These are phyloP conservation scores for Trametes cingulata DNA, from an alignment of 768 basidiomycete genomes.

Conservation along the genomic window DNA sequence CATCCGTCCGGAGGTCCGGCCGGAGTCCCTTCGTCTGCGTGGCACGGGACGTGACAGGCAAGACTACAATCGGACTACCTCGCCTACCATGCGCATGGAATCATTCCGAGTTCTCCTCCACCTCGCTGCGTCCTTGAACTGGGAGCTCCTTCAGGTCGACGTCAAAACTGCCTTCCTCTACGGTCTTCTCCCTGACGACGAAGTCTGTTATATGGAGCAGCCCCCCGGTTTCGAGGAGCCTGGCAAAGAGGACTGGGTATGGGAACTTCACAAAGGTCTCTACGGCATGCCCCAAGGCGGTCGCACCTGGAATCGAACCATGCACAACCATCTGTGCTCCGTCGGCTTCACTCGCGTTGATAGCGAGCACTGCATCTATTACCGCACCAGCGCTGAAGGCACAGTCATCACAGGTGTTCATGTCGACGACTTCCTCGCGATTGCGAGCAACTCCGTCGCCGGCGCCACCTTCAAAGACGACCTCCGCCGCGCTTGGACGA, in stretches of 20 bases:
- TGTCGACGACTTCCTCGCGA: too few species aligned
- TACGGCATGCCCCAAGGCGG: constrained; percentile 28
- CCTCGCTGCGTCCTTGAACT: constrained; percentile 35
- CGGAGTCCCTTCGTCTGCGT: too few species aligned
- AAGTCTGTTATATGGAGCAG: constrained; percentile 39
- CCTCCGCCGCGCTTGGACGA: constrained; percentile 31
- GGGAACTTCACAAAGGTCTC: constrained; percentile 12
- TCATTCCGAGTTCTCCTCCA: constrained; percentile 40
- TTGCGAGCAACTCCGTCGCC: too few species aligned
- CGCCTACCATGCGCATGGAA: constrained; percentile 42
- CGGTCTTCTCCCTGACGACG: constrained; percentile 31
- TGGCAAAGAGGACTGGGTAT: constrained; percentile 6
- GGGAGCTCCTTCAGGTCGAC: constrained; percentile 42
- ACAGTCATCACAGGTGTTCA: too few species aligned
- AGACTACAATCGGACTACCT: constrained; percentile 45
- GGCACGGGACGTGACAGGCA: too few species aligned
- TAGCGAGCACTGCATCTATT: too few species aligned
- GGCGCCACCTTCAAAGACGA: too few species aligned
- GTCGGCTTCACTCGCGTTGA: too few species aligned
- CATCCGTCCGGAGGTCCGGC: too few species aligned
- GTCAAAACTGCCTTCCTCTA: constrained; percentile 44
- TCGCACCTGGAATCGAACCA: constrained; percentile 18
- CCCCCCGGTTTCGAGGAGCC: constrained; percentile 26
- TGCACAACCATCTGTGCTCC: neutral
- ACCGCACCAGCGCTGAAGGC: too few species aligned